Base-by-base conservation (phyloP, 176 grass and related monocot species). In the Olyra latifolia region DNA sequence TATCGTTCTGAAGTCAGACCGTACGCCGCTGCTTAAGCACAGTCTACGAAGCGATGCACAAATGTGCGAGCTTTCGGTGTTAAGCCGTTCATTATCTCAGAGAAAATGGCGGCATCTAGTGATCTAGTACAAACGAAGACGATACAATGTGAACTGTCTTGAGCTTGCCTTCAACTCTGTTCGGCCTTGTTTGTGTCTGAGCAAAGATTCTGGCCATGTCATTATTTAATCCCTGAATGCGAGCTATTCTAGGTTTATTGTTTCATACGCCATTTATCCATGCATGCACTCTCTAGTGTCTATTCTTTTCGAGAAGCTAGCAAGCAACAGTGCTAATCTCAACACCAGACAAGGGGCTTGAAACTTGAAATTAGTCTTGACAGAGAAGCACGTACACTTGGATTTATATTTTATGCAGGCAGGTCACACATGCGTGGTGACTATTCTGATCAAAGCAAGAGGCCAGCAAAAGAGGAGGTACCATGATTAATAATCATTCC, bases 401-500 rank as follows among this genome's bases (percentile, higher is more conserved):
- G 71, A 76, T 81, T 71, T 25, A 41, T 61, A 57, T 77, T 81
- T 71, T 25, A 41, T 61, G 65, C 82, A 77, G 82, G 72, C 54
- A 47, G n/a, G 48, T 71, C 69, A 67, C 72, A 76, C 77, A 76
- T 85, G 71, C 38, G 56, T 50, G 77, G 71, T 17, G 74, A 79
- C 77, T 75, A 62, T 80, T 83, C 62, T 17, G 87, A 84, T 88
- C 61, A 69, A 45, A 40, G 27, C 63, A 35, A 57, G 44, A 64
- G 47, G 72, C n/a, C n/a, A 59, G 44, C 56, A 58, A 83, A 87
- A 89, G 84, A 76, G 50, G 69, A 48, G 39, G 25, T 14, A 20
- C 75, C 61, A 57, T 46, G 77, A 62, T 85, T 87, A 87, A 83
- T 71, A 75, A 89, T 76, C 62, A 55, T 82, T 71, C 79, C 76